Evolutionary conservation across 768 basidiomycete genomes (phyloP), one percentile per base, ranked within the genome.

Genomic region (Boletellus ananas): DNA sequence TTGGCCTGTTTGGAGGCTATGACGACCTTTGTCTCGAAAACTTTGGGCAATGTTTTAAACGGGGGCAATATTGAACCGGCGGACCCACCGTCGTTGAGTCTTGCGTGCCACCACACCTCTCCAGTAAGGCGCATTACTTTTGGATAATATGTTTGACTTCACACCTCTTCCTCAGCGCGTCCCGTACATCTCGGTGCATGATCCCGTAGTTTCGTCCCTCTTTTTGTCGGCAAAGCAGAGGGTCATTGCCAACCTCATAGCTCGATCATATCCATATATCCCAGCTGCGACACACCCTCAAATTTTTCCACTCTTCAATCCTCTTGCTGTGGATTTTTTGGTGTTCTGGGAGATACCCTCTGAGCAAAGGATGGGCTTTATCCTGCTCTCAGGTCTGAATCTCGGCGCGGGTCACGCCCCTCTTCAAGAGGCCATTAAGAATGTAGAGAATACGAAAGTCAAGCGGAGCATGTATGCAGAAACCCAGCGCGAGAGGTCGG

Each of bases 381-480:
- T 83, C 17, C 68, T 79, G 27, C 55, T 87, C 5, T 72, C 82
- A 16, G 82, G 82, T 6, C 60, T 85, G 20, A 75, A 72, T 14
- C 74, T 90, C 11, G 89, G 91, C 7, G 85, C 88, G 10, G 66
- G 74, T 3, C 85, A 89, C 62, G 88, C 82, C 11, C 68, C 79
- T 13, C 72, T 95, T 50, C 73, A 79, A 16, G 75, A 77, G 42
- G 72, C 84, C 34, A 75, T 93, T 6, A 74, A 79, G 42, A 74
- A 78, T 17, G 77, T 79, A 10, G 82, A 83, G 59, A 72, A 69
- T 39, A 76, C 77, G 11, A 88, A 89, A 67, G 76, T 76, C 20
- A 87, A 84, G 52, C 79, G 92, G 39, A 90, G 81, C 55, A 91
- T 96, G 79, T 97, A 92, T 62, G 91, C 90, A 18, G 92, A 97